These are phyloP conservation scores for Colletotrichum camelliae DNA, from an alignment of 2,329 filamentous ascomycete genomes.

Conservation along the genomic window DNA sequence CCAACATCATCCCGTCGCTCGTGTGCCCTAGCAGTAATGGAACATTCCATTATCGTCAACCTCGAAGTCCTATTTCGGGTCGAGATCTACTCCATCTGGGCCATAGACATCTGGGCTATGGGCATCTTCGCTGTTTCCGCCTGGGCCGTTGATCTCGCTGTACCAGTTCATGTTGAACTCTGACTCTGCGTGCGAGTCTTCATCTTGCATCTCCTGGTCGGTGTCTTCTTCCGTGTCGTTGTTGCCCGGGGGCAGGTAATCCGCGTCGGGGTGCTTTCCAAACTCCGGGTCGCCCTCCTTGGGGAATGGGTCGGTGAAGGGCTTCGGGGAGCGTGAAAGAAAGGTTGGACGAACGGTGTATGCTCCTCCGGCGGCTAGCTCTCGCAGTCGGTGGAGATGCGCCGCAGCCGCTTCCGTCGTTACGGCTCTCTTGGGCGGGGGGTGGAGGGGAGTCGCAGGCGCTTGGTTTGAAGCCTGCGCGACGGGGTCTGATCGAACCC, in stretches of 20 bases:
- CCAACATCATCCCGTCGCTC: background rate
- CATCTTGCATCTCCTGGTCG: background rate
- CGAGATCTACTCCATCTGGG: background rate
- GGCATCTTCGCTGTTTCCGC: background rate
- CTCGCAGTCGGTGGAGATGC: background rate
- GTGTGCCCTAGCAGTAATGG: background rate
- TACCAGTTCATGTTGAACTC: background rate
- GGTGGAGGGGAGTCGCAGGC: background rate
- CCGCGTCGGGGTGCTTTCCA: background rate
- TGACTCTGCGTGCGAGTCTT: background rate
- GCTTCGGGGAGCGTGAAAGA: background rate
- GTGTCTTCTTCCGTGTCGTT: background rate
- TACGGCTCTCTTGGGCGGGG: background rate
- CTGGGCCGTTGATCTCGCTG: background rate
- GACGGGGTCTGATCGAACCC: background rate
- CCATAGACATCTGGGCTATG: background rate
- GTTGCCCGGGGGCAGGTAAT: background rate
- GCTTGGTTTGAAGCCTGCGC: background rate
- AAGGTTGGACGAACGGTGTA: background rate
- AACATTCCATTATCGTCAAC: background rate
- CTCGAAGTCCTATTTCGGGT: background rate
- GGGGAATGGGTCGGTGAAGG: background rate
- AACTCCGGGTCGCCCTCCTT: background rate
- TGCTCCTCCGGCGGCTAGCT: background rate
- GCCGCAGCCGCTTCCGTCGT: fast-evolving